Evolutionary conservation across 345 rosid species (phyloP), one percentile per base, ranked within the genome.

Genomic region (Aquilaria sinensis): DNA sequence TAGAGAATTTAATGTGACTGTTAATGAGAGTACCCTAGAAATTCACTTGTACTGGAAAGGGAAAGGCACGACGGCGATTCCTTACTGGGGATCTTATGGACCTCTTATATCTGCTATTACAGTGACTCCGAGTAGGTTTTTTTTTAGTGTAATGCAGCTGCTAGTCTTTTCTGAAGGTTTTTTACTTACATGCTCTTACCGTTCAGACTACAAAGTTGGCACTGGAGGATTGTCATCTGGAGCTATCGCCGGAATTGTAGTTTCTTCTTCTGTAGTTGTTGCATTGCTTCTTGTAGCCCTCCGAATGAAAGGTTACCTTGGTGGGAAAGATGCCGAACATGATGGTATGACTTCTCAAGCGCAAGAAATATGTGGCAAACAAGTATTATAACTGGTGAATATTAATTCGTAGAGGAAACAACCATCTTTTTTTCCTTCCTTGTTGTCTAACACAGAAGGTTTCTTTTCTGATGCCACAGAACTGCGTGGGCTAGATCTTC

Each of bases 21-120:
- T 93, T 9, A 81, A 67, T 63, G 82, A 85, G 9, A 79, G 78
- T 74, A 90, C 99, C 31, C 16, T 93, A 67, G 92, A 88, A 81
- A 79, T 94, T 63, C 89, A 74, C 70, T 76, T 90, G 49, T 74
- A 74, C 43, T 94, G 99, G 99, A 15, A 74, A 15, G 96, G 98
- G 8, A 86, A 82, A 83, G 97, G 99, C 55, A 88, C 97, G 14
- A 80, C 60, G 16, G 70, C 83, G 5, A 33, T 93, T 67, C 99
- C 99, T 8, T 67, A 53, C 2, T 63, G 90, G 62, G 89, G 88
- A 46, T 84, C 75, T 53, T 83, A 90, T 61, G 99, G 97, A 33
- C 99, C 99, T 67, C 92, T 94, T 57, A 83, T 94, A 68, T 86
- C 92, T 10, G 99, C 85, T 50, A 85, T 85, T 60, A 68, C 86